These are phyloP conservation scores for Pyrenochaeta sp. DNA, from an alignment of 2,329 filamentous ascomycete species.

Conservation along the genomic window DNA sequence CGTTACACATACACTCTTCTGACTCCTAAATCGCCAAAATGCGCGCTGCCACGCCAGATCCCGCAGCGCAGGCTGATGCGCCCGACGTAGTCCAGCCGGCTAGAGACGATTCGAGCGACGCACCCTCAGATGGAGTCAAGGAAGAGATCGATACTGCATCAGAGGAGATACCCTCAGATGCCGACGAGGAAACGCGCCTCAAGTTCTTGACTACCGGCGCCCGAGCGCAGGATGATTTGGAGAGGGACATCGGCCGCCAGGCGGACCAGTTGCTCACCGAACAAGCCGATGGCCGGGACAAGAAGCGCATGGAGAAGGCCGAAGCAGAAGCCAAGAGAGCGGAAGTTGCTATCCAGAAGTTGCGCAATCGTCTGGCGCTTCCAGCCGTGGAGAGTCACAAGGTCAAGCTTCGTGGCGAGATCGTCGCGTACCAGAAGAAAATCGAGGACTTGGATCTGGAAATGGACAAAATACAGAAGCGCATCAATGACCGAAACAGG, in stretches of 20 bases:
- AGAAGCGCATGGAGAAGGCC: constrained; percentile 68
- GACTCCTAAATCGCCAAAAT: constrained; percentile 8
- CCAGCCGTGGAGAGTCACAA: constrained; percentile 63
- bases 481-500: constrained; percentile 77
- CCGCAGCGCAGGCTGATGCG: constrained; percentile 11
- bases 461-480: constrained; percentile 77
- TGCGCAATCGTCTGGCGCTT: constrained; percentile 64
- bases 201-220: constrained; percentile 46
- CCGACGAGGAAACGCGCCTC: constrained; percentile 52
- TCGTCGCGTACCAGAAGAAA: constrained; percentile 70
- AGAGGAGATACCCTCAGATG: constrained; percentile 38
- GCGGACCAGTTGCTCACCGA: constrained; percentile 67
- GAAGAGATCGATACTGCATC: constrained; percentile 16
- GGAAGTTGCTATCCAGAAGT: constrained; percentile 68
- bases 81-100: constrained; percentile 15
- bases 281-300: constrained; percentile 69
- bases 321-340: constrained; percentile 63
- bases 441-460: constrained; percentile 73
- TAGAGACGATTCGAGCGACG: constrained; percentile 12
- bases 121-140: constrained; percentile 11
- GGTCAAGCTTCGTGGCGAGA: constrained; percentile 68
- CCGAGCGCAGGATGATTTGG: constrained; percentile 89
- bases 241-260: constrained; percentile 79
- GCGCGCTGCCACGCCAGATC: constrained; percentile 13
- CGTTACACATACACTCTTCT: neutral